Evolutionary conservation across 2,329 filamentous ascomycete genomes (phyloP).

Genomic region (Chrysosporium queenslandicum): DNA sequence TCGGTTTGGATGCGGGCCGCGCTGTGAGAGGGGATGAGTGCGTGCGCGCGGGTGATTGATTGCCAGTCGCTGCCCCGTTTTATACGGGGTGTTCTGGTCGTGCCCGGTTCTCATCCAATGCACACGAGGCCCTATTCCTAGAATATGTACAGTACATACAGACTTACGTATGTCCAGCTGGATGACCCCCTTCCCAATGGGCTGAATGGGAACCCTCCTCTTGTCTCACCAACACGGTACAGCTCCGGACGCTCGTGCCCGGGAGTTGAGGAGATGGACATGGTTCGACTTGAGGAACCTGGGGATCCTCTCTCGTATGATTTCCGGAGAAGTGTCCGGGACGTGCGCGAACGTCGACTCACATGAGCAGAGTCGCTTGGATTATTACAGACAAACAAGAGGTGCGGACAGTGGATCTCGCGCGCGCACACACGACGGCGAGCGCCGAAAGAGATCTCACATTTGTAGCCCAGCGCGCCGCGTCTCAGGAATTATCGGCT

Average conservation of each 20-base stretch:
- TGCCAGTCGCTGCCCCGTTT: not conserved
- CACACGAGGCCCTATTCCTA: not conserved
- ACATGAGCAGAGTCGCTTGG: not conserved
- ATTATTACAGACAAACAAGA: too few relatives aligned
- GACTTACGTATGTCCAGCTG: not conserved
- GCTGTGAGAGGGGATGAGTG: too few relatives aligned
- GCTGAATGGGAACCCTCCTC: not conserved
- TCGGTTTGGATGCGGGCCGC: not conserved
- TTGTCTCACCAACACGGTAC: too few relatives aligned
- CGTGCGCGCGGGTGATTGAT: too few relatives aligned
- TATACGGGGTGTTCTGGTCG: not conserved
- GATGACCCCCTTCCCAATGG: not conserved
- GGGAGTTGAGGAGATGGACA: not conserved
- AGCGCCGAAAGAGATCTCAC: not conserved
- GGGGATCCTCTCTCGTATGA: not conserved
- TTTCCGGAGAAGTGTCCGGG: not conserved
- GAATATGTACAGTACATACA: too few relatives aligned
- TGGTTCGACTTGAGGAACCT: not conserved
- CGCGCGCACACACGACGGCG: not conserved
- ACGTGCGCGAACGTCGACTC: not conserved
- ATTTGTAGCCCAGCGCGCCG: not conserved
- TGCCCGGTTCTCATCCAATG: not conserved
- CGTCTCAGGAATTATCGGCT: not conserved
- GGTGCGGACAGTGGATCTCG: not conserved
- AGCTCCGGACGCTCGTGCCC: too few relatives aligned